Base-by-base conservation (phyloP, 495 filamentous ascomycete species). In the Xylaria scruposa region DNA sequence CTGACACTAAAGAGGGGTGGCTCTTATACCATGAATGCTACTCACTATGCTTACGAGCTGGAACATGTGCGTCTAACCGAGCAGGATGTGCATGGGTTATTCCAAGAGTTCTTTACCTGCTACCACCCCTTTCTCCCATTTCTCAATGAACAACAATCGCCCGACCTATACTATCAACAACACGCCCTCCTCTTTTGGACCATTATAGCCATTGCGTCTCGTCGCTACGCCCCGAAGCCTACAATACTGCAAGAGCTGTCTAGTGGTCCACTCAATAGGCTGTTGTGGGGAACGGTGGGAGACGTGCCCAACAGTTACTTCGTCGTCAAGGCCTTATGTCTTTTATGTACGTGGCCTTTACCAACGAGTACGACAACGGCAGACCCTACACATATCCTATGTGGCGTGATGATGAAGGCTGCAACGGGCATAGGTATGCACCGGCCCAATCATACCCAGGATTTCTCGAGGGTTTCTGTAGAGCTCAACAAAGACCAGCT, bases 351-450 rank as follows among this genome's bases (percentile, higher is more conserved):
- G 9, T 98, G 94, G 94, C 94, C 94, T 13, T 86, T 97, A 29
- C 94, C 94, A 5, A 93, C 91, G 4, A 95, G 91, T 79, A 95
- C 91, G 26, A 97, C 94, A 8, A 92, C 92, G 5, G 89, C 89
- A 8, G 94, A 98, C 79, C 93, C 94, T 2, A 97, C 94, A 0
- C 95, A 97, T 76, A 97, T 97, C 83, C 85, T 97, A 13, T 90
- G 91, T 75, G 94, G 94, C 36, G 87, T 96, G 75, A 95, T 97
- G 94, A 92, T 97, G 87, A 94, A 97, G 79, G 90, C 95, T 66
- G 93, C 94, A 17, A 95, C 95, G 81, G 93, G 95, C 72, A 92
- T 95, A 69, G 94, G 94, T 61, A 88, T 98, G 61, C 94, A 98
- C 76, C 90, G 94, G 29, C 94, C 94, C 9, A 94, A 92, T 51